These are phyloP conservation scores for Nakazawaea molendinolei DNA, from an alignment of 805 yeast species.

Conservation along the genomic window DNA sequence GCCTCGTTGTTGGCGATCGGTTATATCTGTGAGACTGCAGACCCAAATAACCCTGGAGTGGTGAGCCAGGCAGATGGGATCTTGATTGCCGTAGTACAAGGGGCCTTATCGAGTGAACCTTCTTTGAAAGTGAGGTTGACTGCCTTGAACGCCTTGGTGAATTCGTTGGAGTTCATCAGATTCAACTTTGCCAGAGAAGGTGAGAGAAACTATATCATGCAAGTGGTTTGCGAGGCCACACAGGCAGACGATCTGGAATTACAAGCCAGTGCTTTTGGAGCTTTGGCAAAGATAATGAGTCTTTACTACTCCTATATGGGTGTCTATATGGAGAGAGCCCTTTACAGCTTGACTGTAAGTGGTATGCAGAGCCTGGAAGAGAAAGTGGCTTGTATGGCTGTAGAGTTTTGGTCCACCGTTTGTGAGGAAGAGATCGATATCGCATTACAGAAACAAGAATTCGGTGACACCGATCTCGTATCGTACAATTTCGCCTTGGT, in stretches of 20 bases:
- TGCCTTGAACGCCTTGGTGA: constrained; percentile 86
- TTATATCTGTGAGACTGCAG: constrained; percentile 92
- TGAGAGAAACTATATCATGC: constrained; percentile 96
- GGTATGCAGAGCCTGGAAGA: constrained; percentile 87
- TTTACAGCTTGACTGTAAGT: constrained; percentile 79
- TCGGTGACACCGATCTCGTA: constrained; percentile 43
- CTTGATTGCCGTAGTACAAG: constrained; percentile 92
- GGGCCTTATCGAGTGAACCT: constrained; percentile 81
- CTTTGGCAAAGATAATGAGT: constrained; percentile 86
- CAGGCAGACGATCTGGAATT: constrained; percentile 76
- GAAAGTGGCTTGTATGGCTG: constrained; percentile 94
- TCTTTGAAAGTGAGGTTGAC: constrained; percentile 72
- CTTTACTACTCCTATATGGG: constrained; percentile 86
- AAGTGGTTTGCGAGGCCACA: constrained; percentile 98
- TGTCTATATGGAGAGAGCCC: constrained; percentile 94
- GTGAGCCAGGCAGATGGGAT: constrained; percentile 86
- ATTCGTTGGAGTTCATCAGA: constrained; percentile 84
- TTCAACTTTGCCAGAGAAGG: constrained; percentile 87
- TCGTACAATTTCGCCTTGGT: constrained; percentile 78
- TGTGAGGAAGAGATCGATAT: constrained; percentile 94
- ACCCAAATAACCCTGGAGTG: constrained; percentile 71
- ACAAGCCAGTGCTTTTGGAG: constrained; percentile 94
- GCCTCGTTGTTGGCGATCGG: constrained; percentile 88
- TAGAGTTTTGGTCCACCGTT: constrained; percentile 99
- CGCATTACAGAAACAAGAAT: constrained; percentile 59